These are phyloP conservation scores for Penicillium sclerotiorum DNA, from an alignment of 2,329 filamentous ascomycete genomes.

Conservation along the genomic window DNA sequence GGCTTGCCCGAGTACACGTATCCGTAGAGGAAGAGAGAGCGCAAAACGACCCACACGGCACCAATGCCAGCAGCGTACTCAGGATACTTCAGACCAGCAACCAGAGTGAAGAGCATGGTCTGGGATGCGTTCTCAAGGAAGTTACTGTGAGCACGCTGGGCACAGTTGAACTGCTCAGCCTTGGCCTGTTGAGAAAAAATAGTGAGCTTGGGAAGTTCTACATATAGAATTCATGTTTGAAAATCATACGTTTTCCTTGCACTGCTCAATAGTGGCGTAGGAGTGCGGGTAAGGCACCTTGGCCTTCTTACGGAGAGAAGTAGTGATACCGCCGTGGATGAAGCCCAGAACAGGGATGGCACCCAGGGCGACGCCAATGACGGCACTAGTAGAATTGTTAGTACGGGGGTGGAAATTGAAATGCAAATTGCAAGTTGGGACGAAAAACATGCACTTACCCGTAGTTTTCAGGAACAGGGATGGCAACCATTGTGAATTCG, in stretches of 20 bases:
- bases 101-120: conserved; percentile 54
- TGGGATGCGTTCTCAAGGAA: conserved; percentile 61
- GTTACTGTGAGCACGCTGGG: conserved; percentile 61
- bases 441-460: no score
- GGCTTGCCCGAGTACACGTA: conserved; percentile 46
- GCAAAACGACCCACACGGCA: conserved; percentile 53
- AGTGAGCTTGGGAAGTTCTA: not conserved
- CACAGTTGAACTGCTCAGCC: conserved; percentile 55
- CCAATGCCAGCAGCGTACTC: conserved; percentile 50
- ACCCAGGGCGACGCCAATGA: conserved; percentile 57
- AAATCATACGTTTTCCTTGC: conserved; percentile 50
- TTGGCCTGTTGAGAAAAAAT: conserved; percentile 34
- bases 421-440: no score
- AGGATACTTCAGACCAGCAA: conserved; percentile 59
- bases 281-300: conserved; percentile 60
- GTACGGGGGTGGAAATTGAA: not conserved
- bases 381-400: conserved; percentile 50
- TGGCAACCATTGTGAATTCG: conserved; percentile 38
- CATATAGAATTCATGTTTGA: not conserved
- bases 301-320: conserved; percentile 53
- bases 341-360: conserved; percentile 56
- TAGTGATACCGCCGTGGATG: conserved; percentile 54
- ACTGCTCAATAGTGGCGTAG: conserved; percentile 60
- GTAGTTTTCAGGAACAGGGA: conserved; percentile 53
- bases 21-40: conserved; percentile 54